Evolutionary conservation across 768 basidiomycete species (phyloP).

Genomic region (Peribolospora baueri): DNA sequence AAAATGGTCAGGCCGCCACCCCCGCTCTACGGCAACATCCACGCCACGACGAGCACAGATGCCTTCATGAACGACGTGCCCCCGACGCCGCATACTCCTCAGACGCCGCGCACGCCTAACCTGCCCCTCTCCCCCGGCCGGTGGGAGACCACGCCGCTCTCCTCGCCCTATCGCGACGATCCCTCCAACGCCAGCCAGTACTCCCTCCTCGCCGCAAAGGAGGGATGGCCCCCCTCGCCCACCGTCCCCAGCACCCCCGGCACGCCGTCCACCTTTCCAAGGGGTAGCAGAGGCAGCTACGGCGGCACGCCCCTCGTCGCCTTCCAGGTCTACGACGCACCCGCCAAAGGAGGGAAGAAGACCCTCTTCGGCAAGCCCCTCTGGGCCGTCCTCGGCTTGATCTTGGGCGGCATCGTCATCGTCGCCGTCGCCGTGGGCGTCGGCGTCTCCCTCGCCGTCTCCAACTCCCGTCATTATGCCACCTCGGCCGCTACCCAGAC

Average conservation of each 20-base stretch:
- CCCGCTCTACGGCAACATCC: no score
- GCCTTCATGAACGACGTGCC: no score
- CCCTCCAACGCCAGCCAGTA: not conserved
- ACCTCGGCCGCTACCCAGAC: not conserved
- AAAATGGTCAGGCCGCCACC: no score
- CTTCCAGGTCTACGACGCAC: not conserved
- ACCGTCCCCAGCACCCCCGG: not conserved
- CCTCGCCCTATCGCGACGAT: not conserved
- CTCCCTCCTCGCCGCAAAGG: not conserved
- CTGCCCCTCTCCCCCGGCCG: not conserved
- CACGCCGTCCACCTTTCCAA: not conserved
- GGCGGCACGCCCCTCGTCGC: not conserved
- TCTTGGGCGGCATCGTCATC: not conserved
- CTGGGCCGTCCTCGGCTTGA: not conserved
- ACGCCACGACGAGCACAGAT: no score
- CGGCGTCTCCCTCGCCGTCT: constrained; percentile 5
- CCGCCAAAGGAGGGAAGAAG: not conserved
- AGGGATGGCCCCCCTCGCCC: not conserved
- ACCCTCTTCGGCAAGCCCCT: not conserved
- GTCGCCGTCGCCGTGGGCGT: not conserved
- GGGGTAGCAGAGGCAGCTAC: not conserved
- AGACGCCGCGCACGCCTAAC: not conserved
- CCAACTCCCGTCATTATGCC: no score
- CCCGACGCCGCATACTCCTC: no score
- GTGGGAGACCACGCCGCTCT: not conserved